These are phyloP conservation scores for Aegle marmelos DNA, from an alignment of 345 rosid genomes.

Conservation along the genomic window DNA sequence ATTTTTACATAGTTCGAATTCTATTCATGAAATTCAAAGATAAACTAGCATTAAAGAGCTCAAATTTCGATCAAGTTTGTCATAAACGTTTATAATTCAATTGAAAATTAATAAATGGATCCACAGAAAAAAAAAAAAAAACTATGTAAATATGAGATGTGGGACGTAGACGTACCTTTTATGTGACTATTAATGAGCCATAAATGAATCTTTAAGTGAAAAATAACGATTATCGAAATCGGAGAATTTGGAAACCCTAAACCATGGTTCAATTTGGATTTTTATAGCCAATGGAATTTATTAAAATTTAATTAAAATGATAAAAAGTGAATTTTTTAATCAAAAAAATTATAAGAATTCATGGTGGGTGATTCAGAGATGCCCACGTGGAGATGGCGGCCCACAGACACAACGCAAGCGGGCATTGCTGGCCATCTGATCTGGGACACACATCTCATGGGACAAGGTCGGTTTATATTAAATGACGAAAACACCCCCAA, in stretches of 20 bases:
- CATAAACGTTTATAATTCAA: slow-evolving; percentile 7
- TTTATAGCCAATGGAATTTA: slow-evolving; percentile 25
- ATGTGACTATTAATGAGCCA: slow-evolving; percentile 10
- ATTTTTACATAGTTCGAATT: slow-evolving; percentile 9
- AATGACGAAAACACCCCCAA: background rate
- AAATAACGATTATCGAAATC: slow-evolving; percentile 19
- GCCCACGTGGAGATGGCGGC: slow-evolving; percentile 18
- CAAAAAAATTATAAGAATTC: background rate
- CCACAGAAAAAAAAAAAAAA: background rate
- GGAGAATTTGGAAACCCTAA: slow-evolving; percentile 43
- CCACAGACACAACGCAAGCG: background rate
- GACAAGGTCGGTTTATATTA: background rate
- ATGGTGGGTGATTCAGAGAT: slow-evolving; percentile 10
- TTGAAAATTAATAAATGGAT: slow-evolving; percentile 1
- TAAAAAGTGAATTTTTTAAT: background rate
- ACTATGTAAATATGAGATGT: background rate
- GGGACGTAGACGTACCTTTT: slow-evolving; percentile 46
- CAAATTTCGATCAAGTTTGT: background rate
- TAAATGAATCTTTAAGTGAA: slow-evolving; percentile 25
- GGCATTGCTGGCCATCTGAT: slow-evolving; percentile 18
- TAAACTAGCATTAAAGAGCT: slow-evolving; percentile 1
- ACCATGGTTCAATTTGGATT: slow-evolving; percentile 26
- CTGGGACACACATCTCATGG: background rate
- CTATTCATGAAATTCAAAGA: background rate
- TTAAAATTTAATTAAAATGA: background rate